Evolutionary conservation across 2,329 filamentous ascomycete genomes (phyloP).

Genomic region (Penicillium sp.): DNA sequence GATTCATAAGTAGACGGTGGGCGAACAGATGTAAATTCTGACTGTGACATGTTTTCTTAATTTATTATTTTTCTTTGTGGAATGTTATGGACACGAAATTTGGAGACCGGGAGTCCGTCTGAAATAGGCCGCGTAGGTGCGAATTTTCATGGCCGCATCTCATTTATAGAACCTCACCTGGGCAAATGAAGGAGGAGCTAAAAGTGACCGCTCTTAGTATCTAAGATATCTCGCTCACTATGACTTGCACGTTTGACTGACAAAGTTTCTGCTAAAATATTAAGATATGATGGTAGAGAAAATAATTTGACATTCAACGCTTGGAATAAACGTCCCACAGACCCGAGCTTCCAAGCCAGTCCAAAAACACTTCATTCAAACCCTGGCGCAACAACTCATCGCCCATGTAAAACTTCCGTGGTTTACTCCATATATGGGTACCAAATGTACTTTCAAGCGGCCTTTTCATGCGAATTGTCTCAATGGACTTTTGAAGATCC

Average conservation of each 20-base stretch:
- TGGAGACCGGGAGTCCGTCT: no score
- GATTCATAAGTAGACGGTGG: no score
- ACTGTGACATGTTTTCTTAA: no score
- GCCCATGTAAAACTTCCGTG: slow-evolving; percentile 11
- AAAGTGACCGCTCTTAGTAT: no score
- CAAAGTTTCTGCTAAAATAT: not conserved
- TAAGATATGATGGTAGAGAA: not conserved
- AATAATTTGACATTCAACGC: not conserved
- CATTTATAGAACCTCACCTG: no score
- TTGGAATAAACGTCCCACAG: slow-evolving; percentile 11
- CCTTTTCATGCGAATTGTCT: slow-evolving; percentile 6
- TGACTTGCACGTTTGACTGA: not conserved
- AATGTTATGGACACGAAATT: no score
- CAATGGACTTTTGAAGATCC: slow-evolving; percentile 10
- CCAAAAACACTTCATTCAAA: slow-evolving; percentile 14
- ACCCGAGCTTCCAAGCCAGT: slow-evolving; percentile 11
- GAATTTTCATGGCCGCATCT: no score
- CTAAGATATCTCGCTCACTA: no score
- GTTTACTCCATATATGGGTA: not conserved
- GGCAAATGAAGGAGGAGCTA: no score
- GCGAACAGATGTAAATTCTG: no score
- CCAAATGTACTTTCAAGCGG: slow-evolving; percentile 8
- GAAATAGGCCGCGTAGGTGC: no score
- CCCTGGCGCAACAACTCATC: slow-evolving; percentile 18
- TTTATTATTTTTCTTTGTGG: no score